Base-by-base conservation (phyloP, 2,329 filamentous ascomycete genomes). In the Akanthomyces lecanii region DNA sequence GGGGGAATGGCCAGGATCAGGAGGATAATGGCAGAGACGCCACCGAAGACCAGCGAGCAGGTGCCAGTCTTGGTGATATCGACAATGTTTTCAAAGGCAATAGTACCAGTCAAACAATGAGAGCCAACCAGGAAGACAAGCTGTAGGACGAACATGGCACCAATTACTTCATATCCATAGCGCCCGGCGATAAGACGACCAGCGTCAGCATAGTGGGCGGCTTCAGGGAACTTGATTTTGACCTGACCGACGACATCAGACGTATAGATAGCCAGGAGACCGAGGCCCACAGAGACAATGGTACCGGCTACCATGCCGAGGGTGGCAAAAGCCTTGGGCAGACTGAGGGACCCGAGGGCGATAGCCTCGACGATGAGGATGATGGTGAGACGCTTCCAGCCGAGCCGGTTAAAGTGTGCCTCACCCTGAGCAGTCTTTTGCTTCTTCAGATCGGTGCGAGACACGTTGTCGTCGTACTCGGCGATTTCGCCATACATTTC, bases 91-190 rank as follows among this genome's bases (percentile, higher is more conserved):
- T 86, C 86, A 74, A 90, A 83, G 67, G 88, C 88, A 68, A 90
- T 87, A 38, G 82, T 82, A 67, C 90, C 90, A 0, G 87, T 89
- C 65, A 91, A 76, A 58, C 89, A 79, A 74, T 92, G 89, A n/a
- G 87, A 89, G 40, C 83, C 86, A 74, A 89, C 86, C 68, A 89
- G 82, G 75, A 91, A 89, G 62, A 88, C 76, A 45, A 91, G 77
- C 73, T 90, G 85, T 21, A 90, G 73, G 11, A 82, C 76, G 68
- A 89, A 87, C 66, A 83, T 86, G 66, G 78, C 74, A 25, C 86
- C 86, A 50, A 89, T 76, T 38, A 91, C 66, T 71, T 89, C 85
- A 65, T 85, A 83, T 1, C 86, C 87, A 45, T 83, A 76, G 23
- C 74, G 76, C 10, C 89, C 89, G 63, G 80, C 78, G 56, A 91